Evolutionary conservation across 371 early-diverging fungal genomes (phyloP).

Genomic region (Thermomucor indicae-seudaticae): DNA sequence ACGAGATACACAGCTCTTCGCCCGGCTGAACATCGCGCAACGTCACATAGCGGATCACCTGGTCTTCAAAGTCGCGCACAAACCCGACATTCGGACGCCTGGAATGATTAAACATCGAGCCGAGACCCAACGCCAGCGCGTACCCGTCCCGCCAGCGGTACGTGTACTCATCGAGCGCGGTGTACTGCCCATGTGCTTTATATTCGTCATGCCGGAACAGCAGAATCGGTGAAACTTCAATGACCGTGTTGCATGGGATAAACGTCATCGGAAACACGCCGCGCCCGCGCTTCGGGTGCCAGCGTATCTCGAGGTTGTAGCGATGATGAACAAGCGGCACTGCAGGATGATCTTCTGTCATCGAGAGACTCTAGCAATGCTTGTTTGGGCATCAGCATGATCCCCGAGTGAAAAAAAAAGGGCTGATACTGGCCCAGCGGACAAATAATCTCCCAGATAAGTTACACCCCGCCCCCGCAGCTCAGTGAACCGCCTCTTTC

Average conservation of each 20-base stretch:
- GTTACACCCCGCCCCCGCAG: no score
- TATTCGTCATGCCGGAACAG: conserved; percentile 56
- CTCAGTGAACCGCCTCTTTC: no score
- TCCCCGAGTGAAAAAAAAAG: no score
- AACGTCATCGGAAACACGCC: conserved; percentile 50
- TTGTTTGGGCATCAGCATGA: no score
- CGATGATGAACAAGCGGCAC: conserved; percentile 13
- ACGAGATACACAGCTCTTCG: conserved; percentile 68
- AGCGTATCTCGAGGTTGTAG: conserved; percentile 37
- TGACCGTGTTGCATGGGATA: conserved; percentile 41
- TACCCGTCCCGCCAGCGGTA: conserved; percentile 65
- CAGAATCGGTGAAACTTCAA: conserved; percentile 62
- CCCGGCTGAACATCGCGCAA: conserved; percentile 47
- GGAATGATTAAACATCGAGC: conserved; percentile 69
- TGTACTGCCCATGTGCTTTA: conserved; percentile 52
- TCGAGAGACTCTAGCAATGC: no score
- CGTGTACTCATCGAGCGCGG: conserved; percentile 64
- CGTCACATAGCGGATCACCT: conserved; percentile 56
- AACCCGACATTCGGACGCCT: conserved; percentile 62
- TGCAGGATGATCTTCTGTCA: not conserved
- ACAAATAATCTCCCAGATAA: no score
- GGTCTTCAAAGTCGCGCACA: conserved; percentile 50
- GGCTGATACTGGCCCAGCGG: no score
- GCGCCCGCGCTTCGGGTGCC: conserved; percentile 51
- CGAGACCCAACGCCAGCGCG: conserved; percentile 67